A percentile compares a stretch with the other conserved stretches of the same genome.
Conservation (phyloP, 2,329 filamentous ascomycete genomes). For the Colletotrichum tropicale region DNA sequence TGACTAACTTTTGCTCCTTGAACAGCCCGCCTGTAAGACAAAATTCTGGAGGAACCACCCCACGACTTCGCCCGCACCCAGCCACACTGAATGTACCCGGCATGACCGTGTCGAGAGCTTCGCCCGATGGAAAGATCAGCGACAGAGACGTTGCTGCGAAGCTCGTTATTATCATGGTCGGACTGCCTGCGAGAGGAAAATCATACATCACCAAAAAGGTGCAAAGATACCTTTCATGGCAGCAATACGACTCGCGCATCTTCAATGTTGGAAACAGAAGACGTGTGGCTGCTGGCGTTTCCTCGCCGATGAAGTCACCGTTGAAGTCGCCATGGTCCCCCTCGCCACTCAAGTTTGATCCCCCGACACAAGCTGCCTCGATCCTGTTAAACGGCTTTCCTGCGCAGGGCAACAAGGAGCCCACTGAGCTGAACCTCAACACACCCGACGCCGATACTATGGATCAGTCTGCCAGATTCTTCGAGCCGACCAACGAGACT, state of each 20-base stretch:
- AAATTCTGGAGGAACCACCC: constrained; percentile 78
- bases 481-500: constrained; percentile 85
- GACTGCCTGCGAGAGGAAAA: constrained; percentile 91
- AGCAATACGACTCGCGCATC: constrained; percentile 93
- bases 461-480: constrained; percentile 92
- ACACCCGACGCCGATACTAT: constrained; percentile 51
- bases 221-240: constrained; percentile 92
- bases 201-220: constrained; percentile 99
- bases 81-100: constrained; percentile 97
- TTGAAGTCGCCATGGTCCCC: constrained; percentile 43
- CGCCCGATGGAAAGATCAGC: constrained; percentile 92
- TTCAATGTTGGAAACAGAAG: constrained; percentile 97
- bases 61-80: constrained; percentile 79
- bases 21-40: constrained; percentile 70
- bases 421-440: constrained; percentile 38
- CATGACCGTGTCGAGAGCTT: constrained; percentile 93
- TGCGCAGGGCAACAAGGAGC: constrained; percentile 43
- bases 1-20: constrained; percentile 24
- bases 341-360: constrained; percentile 34
- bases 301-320: constrained; percentile 42
- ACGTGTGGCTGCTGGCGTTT: constrained; percentile 74
- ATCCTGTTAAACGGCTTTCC: constrained; percentile 62
- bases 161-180: constrained; percentile 98
- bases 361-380: constrained; percentile 58
- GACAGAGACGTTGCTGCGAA: constrained; percentile 95